Evolutionary conservation across 495 filamentous ascomycete species (phyloP).

Genomic region (Rhypophila decipiens): DNA sequence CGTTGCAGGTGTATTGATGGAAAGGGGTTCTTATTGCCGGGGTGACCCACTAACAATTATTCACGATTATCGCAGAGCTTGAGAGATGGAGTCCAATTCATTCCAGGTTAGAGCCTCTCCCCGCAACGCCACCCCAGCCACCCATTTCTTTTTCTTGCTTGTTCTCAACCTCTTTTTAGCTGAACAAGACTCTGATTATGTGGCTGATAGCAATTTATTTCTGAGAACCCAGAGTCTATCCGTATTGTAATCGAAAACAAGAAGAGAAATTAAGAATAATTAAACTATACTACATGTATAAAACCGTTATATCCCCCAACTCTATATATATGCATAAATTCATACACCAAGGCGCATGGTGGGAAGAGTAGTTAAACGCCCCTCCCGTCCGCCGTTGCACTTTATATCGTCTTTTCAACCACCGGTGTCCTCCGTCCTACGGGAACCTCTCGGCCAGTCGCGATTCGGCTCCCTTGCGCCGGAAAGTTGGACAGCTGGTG

Average conservation of each 20-base stretch:
- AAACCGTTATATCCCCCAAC: background rate
- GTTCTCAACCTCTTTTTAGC: too few relatives aligned
- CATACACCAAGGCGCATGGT: background rate
- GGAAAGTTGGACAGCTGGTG: conserved; percentile 11
- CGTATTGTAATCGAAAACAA: too few relatives aligned
- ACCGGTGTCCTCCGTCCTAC: conserved; percentile 31
- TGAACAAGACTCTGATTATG: too few relatives aligned
- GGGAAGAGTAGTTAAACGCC: background rate
- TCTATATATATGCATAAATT: background rate
- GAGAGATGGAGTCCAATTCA: too few relatives aligned
- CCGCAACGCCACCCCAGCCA: too few relatives aligned
- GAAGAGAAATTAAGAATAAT: too few relatives aligned
- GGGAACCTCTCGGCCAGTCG: conserved; percentile 24
- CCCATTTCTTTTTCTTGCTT: too few relatives aligned
- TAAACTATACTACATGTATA: too few relatives aligned
- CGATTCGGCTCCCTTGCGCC: background rate
- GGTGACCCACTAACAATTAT: background rate
- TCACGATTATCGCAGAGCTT: background rate
- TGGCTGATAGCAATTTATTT: too few relatives aligned
- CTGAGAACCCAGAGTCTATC: too few relatives aligned
- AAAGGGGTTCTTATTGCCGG: background rate
- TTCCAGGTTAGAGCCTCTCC: too few relatives aligned
- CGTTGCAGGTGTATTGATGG: background rate
- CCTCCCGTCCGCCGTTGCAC: conserved; percentile 2
- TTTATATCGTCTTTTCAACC: conserved; percentile 28